Base-by-base conservation (phyloP, 1,284 basidiomycete genomes). In the Moesziomyces parantarcticus region DNA sequence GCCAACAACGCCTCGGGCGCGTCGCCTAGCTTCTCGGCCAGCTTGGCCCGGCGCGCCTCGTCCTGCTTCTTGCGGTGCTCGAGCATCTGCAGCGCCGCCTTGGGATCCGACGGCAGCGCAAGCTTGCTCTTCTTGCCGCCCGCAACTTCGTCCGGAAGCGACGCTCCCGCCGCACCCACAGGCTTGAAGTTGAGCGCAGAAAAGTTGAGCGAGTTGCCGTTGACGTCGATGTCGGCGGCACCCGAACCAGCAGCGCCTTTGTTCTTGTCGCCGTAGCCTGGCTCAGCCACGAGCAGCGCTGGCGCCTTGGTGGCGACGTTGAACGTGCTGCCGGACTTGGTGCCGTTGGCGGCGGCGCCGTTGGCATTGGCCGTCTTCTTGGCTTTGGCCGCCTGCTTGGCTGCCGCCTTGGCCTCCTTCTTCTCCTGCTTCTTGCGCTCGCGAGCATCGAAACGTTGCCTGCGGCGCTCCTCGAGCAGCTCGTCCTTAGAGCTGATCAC, bases 51-150 rank as follows among this genome's bases (percentile, higher is more conserved):
- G 32, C 50, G 49, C 23, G 68, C 68, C 50, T 78, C 64, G 25
- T 77, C 72, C 18, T 67, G 66, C 32, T 59, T 75, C 63, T 82
- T 82, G 18, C 78, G 71, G 5, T 71, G 69, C 51, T 83, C 80
- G 7, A 83, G 56, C 18, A 78, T 66, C 42, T 80, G 77, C 18
- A 83, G 66, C 39, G 81, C 81, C 3, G 76, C 65, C 50, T 83
- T 83, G 34, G 81, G 80, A 50, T 83, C 79, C 14, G 70, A 77
- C 1, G 80, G 80, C 39, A 82, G 50, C 2, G 79, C 70, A 5
- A 78, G 72, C 45, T 68, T 75, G 54, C 52, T 78, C 66, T 80
- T 81, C 50, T 76, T 78, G 46, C 58, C 60, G 21, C 52, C 41
- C 16, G 47, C 18, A 3, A 54, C 50, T 11, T 54, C n/a, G 5